A percentile compares a stretch with the other conserved stretches of the same genome.
Evolutionary conservation across 176 grass and related monocot genomes (phyloP).

Genomic region (Oryza nivara): DNA sequence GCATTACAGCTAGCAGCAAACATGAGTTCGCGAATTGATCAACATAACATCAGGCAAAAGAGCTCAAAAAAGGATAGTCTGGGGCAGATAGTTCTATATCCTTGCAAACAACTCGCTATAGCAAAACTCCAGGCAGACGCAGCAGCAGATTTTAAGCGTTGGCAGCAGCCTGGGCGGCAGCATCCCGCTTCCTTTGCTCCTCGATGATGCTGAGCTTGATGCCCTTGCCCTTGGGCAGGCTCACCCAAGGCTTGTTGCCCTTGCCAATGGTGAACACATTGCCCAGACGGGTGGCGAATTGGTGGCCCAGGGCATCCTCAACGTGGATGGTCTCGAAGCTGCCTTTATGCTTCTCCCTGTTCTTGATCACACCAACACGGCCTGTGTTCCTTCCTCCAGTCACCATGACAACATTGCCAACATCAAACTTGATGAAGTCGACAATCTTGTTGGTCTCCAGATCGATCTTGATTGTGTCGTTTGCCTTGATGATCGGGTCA

Average conservation of each 20-base stretch:
- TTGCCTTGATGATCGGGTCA: slow-evolving; percentile 54
- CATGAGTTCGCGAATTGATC: not conserved
- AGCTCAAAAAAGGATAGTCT: slow-evolving; percentile 30
- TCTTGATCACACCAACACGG: slow-evolving; percentile 58
- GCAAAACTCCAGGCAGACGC: slow-evolving; percentile 27
- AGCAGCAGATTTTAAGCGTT: slow-evolving; percentile 20
- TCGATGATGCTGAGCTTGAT: slow-evolving; percentile 62
- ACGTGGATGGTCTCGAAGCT: slow-evolving; percentile 48
- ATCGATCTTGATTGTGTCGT: slow-evolving; percentile 58
- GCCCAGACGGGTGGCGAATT: slow-evolving; percentile 54
- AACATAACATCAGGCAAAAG: slow-evolving; percentile 25
- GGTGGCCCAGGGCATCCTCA: slow-evolving; percentile 45
- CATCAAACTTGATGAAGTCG: slow-evolving; percentile 59
- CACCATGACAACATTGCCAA: slow-evolving; percentile 59
- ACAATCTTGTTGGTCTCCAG: slow-evolving; percentile 54
- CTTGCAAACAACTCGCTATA: not conserved
- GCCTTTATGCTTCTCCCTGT: slow-evolving; percentile 56
- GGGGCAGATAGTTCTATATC: slow-evolving; percentile 32
- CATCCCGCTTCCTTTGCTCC: slow-evolving; percentile 53
- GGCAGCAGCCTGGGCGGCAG: slow-evolving; percentile 2
- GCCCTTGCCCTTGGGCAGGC: slow-evolving; percentile 56
- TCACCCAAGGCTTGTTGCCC: slow-evolving; percentile 50
- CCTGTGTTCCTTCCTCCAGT: slow-evolving; percentile 55
- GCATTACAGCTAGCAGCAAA: slow-evolving; percentile 23
- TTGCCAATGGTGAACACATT: slow-evolving; percentile 58